phyloP scores from a whole-genome alignment of 805 yeast species.

The Ogataea nonfermentans region DNA sequence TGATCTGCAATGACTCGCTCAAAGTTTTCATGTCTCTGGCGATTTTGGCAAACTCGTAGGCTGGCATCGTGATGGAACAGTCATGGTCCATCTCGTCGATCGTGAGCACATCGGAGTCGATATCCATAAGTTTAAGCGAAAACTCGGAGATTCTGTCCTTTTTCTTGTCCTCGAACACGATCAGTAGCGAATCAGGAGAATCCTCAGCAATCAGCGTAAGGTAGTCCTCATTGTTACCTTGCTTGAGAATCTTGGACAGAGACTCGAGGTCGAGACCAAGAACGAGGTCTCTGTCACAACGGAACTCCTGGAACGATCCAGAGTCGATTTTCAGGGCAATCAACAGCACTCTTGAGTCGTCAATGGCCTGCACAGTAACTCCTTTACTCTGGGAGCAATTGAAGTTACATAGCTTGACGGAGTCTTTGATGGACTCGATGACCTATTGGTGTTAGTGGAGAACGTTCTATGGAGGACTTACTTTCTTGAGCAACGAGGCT shows the following conservation, averaged over 20 bases:
- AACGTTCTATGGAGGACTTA: slow-evolving; percentile 26
- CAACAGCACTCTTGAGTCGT: slow-evolving; percentile 91
- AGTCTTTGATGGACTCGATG: slow-evolving; percentile 91
- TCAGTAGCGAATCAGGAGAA: slow-evolving; percentile 66
- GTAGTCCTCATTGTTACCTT: slow-evolving; percentile 88
- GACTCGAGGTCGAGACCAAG: slow-evolving; percentile 88
- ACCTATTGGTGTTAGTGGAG: slow-evolving; percentile 37
- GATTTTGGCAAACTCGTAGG: slow-evolving; percentile 83
- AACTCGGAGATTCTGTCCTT: slow-evolving; percentile 92
- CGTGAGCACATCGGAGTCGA: slow-evolving; percentile 89
- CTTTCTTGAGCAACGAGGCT: slow-evolving; percentile 85
- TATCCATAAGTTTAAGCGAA: slow-evolving; percentile 89
- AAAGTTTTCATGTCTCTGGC: slow-evolving; percentile 84
- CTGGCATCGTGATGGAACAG: slow-evolving; percentile 81
- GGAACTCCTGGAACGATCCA: slow-evolving; percentile 84
- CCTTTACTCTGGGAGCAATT: slow-evolving; percentile 90
- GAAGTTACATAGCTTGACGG: slow-evolving; percentile 93
- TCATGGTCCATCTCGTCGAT: slow-evolving; percentile 94
- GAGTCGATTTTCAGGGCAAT: slow-evolving; percentile 85
- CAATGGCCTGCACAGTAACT: slow-evolving; percentile 95
- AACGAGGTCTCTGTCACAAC: slow-evolving; percentile 93
- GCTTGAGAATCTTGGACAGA: slow-evolving; percentile 81
- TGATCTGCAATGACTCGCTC: slow-evolving; percentile 82
- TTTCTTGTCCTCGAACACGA: slow-evolving; percentile 87
- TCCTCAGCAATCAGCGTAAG: slow-evolving; percentile 83